Base-by-base conservation (phyloP, 176 grass and related monocot genomes). In the Saccharum officinarum region DNA sequence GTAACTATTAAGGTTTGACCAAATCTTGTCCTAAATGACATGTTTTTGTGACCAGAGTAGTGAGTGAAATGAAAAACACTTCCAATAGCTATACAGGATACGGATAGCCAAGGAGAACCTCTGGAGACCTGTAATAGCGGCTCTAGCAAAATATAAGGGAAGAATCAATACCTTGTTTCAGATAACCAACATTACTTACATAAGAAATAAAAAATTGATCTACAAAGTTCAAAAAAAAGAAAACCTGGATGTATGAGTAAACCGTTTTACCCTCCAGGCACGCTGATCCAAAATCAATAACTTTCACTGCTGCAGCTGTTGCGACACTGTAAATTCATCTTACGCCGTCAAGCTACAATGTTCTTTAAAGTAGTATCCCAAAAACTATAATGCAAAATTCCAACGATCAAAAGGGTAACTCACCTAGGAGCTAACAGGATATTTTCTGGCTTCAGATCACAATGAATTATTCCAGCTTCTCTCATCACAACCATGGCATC, bases 251-350 rank as follows among this genome's bases (percentile, higher is more conserved):
- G 68, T 99, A 99, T 17, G 92, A 97, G 78, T 99, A 99, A 71
- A 99, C 84, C 5, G 97, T 99, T 82, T 90, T 91, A 79, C 92
- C 93, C 88, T 99, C 97, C 91, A 88, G 78, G 80, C 97, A 99
- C 76, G 97, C 94, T 84, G 97, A 97, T 74, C 97, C 97, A 90
- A 99, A 99, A 94, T 99, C 97, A 78, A 99, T 99, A 49, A 99
- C 92, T 88, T 99, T 99, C 88, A 99, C 94, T 88, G 87, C 71
- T 83, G 97, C 86, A 82, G 86, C 90, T 84, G 92, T 91, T 76
- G 90, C 75, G 34, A 81, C 79, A 82, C 97, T 99, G 81, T 50
- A 85, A 85, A 77, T 89, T 84, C 75, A 87, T 39, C 5, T 65
- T 59, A 67, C 71, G n/a, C 49, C 54, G 37, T 87, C 84, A 88